Percentiles rank a stretch among this genome's conserved stretches.
Conservation (phyloP, 805 yeast species). For the Teunomyces panamensis region DNA sequence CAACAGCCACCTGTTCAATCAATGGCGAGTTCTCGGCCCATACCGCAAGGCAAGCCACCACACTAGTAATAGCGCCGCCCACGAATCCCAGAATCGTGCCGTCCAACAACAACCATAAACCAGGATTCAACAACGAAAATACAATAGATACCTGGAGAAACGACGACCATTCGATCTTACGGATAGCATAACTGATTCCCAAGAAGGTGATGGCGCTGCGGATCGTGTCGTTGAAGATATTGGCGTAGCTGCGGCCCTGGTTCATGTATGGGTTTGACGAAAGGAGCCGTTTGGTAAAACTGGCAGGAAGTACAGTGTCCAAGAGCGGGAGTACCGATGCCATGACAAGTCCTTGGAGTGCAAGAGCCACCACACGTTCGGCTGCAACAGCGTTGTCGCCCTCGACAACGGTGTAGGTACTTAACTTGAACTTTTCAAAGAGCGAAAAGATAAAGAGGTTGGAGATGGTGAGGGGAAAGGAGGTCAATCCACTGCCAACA, state of each 20-base stretch:
- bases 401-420: constrained; percentile 6
- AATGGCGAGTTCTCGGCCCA: constrained; percentile 26
- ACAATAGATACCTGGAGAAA: constrained; percentile 61
- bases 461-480: constrained; percentile 11
- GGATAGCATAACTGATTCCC: constrained; percentile 69
- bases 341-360: constrained; percentile 56
- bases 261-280: constrained; percentile 39
- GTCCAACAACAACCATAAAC: constrained; percentile 65
- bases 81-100: constrained; percentile 54
- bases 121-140: constrained; percentile 61
- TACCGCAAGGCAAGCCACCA: constrained; percentile 28
- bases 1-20: constrained; percentile 13
- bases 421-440: constrained; percentile 12
- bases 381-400: constrained; percentile 3
- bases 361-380: constrained; percentile 22
- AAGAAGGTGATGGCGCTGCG: constrained; percentile 56
- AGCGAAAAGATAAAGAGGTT: constrained; percentile 12
- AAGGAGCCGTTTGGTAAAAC: constrained; percentile 30
- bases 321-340: constrained; percentile 52
- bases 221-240: constrained; percentile 34
- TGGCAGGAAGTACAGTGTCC: constrained; percentile 31
- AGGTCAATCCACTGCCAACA: constrained; percentile 36
- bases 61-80: constrained; percentile 32
- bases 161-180: constrained; percentile 67
- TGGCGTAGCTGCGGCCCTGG: constrained; percentile 19